Percentiles rank a stretch among this genome's conserved stretches.
These are phyloP conservation scores for Didymosphaeria variabile DNA, from an alignment of 2,329 filamentous ascomycete species.

Conservation along the genomic window DNA sequence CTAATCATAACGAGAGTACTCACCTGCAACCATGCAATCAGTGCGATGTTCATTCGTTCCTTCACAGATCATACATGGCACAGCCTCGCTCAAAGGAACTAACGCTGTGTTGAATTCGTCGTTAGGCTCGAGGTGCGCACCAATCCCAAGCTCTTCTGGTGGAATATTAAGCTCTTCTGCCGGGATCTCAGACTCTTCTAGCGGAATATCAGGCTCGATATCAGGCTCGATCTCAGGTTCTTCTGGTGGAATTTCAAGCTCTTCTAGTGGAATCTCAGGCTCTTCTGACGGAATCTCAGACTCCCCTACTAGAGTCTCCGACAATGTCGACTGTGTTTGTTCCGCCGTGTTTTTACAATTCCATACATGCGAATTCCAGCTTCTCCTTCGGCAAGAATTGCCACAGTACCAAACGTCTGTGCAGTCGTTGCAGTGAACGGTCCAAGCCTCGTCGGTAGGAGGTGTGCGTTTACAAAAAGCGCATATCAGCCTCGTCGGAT, in stretches of 20 bases:
- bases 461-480: background rate
- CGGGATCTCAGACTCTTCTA: too few relatives aligned
- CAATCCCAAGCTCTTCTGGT: background rate
- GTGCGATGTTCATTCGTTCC: conserved; percentile 19
- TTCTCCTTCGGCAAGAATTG: background rate
- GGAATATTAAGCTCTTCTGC: background rate
- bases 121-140: background rate
- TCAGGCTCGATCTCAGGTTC: too few relatives aligned
- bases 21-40: conserved; percentile 35
- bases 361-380: background rate
- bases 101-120: conserved; percentile 3
- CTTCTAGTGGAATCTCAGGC: too few relatives aligned
- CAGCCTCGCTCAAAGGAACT: conserved; percentile 12
- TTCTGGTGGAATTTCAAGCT: too few relatives aligned
- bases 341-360: background rate
- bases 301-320: too few relatives aligned
- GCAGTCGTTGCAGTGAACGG: background rate
- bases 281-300: too few relatives aligned
- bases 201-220: too few relatives aligned
- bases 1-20: conserved; percentile 9
- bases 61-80: conserved; percentile 41
- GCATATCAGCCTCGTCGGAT: background rate
- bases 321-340: background rate
- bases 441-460: background rate
- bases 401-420: background rate